Conservation (phyloP, 2,329 filamentous ascomycete genomes). For the Cryphonectria japonica region DNA sequence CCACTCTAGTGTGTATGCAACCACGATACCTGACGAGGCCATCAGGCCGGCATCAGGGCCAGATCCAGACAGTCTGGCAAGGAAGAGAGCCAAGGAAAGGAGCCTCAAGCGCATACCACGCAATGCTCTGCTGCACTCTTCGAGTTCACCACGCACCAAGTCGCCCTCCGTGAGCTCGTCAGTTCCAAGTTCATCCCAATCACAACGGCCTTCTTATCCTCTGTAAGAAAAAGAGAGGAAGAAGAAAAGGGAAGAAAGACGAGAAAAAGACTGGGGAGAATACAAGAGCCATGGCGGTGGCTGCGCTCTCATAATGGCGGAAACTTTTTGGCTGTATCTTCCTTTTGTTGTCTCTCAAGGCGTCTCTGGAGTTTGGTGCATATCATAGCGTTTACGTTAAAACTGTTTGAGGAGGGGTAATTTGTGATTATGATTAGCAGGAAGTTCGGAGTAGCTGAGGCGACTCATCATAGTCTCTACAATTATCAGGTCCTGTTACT, state of each 20-base stretch:
- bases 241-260: not conserved
- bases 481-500: not conserved
- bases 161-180: slow-evolving; percentile 44
- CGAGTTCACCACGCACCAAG: slow-evolving; percentile 35
- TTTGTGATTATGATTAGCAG: not conserved
- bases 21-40: slow-evolving; percentile 48
- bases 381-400: not conserved
- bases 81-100: slow-evolving; percentile 40
- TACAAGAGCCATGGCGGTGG: not conserved
- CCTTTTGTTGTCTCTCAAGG: not conserved
- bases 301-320: not conserved
- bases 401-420: not conserved
- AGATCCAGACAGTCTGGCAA: slow-evolving; percentile 50
- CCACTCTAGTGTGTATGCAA: slow-evolving; percentile 41
- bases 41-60: slow-evolving; percentile 50
- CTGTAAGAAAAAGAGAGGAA: not conserved
- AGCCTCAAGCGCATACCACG: slow-evolving; percentile 34
- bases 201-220: slow-evolving; percentile 4
- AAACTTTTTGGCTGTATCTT: not conserved
- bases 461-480: not conserved
- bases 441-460: not conserved
- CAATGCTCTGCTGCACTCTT: slow-evolving; percentile 32
- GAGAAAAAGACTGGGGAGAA: too few species aligned
- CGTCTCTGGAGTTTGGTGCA: not conserved
- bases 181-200: slow-evolving; percentile 33